Percentiles rank a stretch among this genome's conserved stretches.
Conservation (phyloP, 2,329 filamentous ascomycete genomes). For the Exophiala phaeomuriformis region DNA sequence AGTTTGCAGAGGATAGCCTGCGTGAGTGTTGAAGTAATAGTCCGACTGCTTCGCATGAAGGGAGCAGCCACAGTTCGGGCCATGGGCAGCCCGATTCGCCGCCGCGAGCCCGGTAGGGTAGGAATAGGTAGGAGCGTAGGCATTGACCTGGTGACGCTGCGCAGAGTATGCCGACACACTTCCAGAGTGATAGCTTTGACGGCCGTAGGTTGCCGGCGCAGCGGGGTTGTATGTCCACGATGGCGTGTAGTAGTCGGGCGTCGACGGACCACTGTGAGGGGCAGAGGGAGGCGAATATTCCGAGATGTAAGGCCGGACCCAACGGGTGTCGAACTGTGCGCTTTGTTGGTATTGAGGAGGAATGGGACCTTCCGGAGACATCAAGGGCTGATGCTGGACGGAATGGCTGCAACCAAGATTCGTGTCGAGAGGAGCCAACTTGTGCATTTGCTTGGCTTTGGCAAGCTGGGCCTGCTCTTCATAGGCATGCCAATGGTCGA, state of each 20-base stretch:
- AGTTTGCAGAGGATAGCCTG: constrained; percentile 24
- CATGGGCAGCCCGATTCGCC: constrained; percentile 43
- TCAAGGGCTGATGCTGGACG: constrained; percentile 42
- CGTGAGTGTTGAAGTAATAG: constrained; percentile 37
- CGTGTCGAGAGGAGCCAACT: constrained; percentile 58
- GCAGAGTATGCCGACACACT: constrained; percentile 18
- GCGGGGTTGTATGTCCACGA: constrained; percentile 37
- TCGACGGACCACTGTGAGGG: constrained; percentile 42
- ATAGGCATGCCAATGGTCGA: constrained; percentile 60
- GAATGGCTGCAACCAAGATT: constrained; percentile 50
- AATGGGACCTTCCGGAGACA: constrained; percentile 44
- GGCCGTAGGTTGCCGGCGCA: constrained; percentile 11
- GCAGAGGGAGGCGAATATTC: constrained; percentile 48
- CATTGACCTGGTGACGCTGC: constrained; percentile 20
- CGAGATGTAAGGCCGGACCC: constrained; percentile 43
- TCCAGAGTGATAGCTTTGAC: constrained; percentile 16
- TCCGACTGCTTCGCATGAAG: constrained; percentile 46
- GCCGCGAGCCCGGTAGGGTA: constrained; percentile 13
- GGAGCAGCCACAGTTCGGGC: constrained; percentile 42
- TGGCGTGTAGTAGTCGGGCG: constrained; percentile 42
- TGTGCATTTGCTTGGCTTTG: constrained; percentile 40
- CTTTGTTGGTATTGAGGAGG: constrained; percentile 45
- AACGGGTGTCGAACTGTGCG: constrained; percentile 44
- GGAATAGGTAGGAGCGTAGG: constrained; percentile 13
- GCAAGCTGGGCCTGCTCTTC: constrained; percentile 45